Base-by-base conservation (phyloP, 371 early-diverging fungal genomes). In the Mucor circinelloides region DNA sequence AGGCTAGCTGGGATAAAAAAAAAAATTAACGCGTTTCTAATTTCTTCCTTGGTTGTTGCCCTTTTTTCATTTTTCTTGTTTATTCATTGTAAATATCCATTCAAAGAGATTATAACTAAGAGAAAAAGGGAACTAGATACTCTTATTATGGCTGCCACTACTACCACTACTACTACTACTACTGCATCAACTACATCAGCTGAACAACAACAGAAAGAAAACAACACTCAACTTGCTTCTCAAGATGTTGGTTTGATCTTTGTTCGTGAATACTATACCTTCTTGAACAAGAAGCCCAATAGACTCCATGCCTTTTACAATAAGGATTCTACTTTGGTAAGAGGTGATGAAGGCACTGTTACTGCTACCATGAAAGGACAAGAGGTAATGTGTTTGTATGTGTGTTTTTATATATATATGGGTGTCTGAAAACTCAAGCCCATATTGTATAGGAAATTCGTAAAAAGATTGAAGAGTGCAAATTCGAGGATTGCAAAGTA, bases 201-300 rank as follows among this genome's bases (percentile, higher is more conserved):
- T 17, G 40, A 46, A 9, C 46, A 46, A 10, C 65, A 65, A 31
- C 31, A 38, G 42, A 60, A 60, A 15, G 60, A 60, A 17, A 42
- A 12, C 60, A 46, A 46, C 21, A 58, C 34, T 27, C 42, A 60
- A 58, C 66, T 76, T 66, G 75, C 64, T 25, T 74, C 76, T 8
- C 88, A 87, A 71, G 94, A 96, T 74, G 90, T 98, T 56, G 97
- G 96, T 42, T 91, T 93, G 90, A 86, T 95, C 74, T 98, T 98
- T 85, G 97, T 96, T 63, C 93, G 95, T 74, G 93, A 97, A 75
- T 98, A 95, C 80, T 98, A 97, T 82, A 95, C 95, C 27, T 90
- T 94, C 73, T 70, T 98, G 74, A 93, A 93, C 87, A 91, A 91
- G 77, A 91, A 92, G 19, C 97, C 97, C 28, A 60, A 82, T 36